Conservation (phyloP, 352 stramenopile species). For the Phytophthora multivora region DNA sequence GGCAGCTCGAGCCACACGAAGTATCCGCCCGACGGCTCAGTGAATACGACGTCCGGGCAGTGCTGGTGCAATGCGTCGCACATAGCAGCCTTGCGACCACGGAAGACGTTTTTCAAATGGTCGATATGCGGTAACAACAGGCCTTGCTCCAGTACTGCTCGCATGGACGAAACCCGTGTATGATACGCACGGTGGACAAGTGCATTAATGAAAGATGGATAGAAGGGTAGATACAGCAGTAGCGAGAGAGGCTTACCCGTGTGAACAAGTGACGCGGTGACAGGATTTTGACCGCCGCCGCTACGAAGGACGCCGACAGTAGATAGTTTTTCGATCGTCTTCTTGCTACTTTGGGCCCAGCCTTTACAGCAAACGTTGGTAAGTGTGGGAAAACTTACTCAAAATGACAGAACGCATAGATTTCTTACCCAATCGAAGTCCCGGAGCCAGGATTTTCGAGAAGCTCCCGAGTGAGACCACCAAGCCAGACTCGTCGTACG, state of each 20-base stretch:
- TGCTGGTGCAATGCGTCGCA: slow-evolving; percentile 48
- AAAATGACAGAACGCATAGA: neutral
- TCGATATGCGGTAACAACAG: slow-evolving; percentile 56
- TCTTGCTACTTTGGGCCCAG: slow-evolving; percentile 64
- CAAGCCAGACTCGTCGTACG: slow-evolving; percentile 62
- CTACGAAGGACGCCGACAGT: slow-evolving; percentile 86
- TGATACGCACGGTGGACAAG: slow-evolving; percentile 6
- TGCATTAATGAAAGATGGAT: slow-evolving; percentile 6
- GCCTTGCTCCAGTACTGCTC: slow-evolving; percentile 62
- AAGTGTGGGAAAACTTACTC: neutral
- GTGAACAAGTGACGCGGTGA: slow-evolving; percentile 88
- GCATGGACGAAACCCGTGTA: slow-evolving; percentile 25
- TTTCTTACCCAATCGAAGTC: slow-evolving; percentile 83
- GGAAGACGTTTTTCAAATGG: slow-evolving; percentile 47
- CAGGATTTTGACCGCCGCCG: slow-evolving; percentile 89
- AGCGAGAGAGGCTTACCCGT: slow-evolving; percentile 43
- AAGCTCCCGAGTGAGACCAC: slow-evolving; percentile 92
- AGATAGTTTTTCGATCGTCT: slow-evolving; percentile 64
- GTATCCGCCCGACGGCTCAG: slow-evolving; percentile 75
- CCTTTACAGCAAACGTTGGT: slow-evolving; percentile 30
- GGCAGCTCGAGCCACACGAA: slow-evolving; percentile 85
- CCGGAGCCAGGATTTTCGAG: slow-evolving; percentile 94
- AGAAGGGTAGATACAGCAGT: neutral
- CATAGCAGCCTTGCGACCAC: slow-evolving; percentile 49
- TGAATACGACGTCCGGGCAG: slow-evolving; percentile 55